These are phyloP conservation scores for Coemansia sp. DNA, from an alignment of 192 early-diverging fungal species.

Conservation along the genomic window DNA sequence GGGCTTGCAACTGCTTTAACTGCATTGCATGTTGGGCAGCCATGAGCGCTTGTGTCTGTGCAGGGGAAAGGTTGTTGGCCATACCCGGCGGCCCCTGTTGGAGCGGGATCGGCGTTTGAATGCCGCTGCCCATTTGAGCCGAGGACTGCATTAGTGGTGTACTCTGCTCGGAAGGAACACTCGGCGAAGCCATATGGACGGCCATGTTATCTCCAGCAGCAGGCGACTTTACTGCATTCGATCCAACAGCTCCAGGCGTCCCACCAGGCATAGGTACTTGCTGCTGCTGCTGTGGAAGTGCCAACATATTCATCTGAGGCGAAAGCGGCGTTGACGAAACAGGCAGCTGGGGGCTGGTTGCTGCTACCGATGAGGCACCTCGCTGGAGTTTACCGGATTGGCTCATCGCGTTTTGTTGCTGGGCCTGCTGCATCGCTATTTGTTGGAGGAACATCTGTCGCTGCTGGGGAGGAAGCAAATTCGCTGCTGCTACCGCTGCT, in stretches of 20 bases:
- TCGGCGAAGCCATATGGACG: slow-evolving; percentile 19
- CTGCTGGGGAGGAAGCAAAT: slow-evolving; percentile 44
- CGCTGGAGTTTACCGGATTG: slow-evolving; percentile 23
- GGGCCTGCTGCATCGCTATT: slow-evolving; percentile 37
- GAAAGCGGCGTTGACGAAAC: slow-evolving; percentile 17
- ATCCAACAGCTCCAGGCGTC: neutral
- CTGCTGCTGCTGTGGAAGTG: slow-evolving; percentile 26
- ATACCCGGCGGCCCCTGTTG: neutral
- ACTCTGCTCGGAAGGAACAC: slow-evolving; percentile 12
- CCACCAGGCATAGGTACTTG: slow-evolving; percentile 8
- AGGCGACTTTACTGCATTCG: slow-evolving; percentile 18
- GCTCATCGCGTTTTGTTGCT: slow-evolving; percentile 21
- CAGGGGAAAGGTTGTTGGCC: slow-evolving; percentile 11
- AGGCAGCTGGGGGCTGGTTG: slow-evolving; percentile 13
- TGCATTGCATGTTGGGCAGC: slow-evolving; percentile 40
- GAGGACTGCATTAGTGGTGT: slow-evolving; percentile 25
- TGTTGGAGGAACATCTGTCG: slow-evolving; percentile 44
- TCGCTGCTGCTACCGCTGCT: slow-evolving; percentile 25
- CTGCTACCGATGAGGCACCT: neutral
- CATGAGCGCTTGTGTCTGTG: slow-evolving; percentile 30
- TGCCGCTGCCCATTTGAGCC: neutral
- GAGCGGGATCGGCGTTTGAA: neutral
- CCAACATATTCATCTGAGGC: slow-evolving; percentile 17
- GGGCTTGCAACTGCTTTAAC: slow-evolving; percentile 30
- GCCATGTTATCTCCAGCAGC: slow-evolving; percentile 2